phyloP scores from a whole-genome alignment of 805 yeast species.

The Wickerhamomyces kurtzmanii region DNA sequence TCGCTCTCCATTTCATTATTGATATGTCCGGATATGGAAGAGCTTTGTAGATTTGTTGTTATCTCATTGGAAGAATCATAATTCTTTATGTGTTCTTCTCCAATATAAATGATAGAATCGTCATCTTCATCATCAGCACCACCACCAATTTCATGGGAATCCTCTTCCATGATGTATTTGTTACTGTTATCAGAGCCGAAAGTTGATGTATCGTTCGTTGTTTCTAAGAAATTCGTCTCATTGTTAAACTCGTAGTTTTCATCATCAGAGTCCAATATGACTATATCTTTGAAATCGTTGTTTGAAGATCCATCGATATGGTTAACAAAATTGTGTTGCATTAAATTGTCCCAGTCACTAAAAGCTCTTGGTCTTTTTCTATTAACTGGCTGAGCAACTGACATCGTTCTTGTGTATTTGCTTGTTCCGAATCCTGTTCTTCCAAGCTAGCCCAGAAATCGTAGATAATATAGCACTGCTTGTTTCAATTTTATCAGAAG shows the following conservation, averaged over 20 bases:
- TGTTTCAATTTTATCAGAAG: no score
- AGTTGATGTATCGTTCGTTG: constrained; percentile 2
- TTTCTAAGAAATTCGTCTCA: constrained; percentile 2
- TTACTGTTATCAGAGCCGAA: neutral
- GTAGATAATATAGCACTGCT: no score
- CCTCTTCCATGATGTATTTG: constrained; percentile 6
- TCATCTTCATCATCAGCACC: constrained; percentile 6
- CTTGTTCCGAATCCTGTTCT: no score
- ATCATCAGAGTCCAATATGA: constrained; percentile 31
- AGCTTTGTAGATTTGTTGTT: no score
- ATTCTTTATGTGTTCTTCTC: neutral
- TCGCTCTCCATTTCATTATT: no score
- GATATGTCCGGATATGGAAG: no score
- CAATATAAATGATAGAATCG: neutral
- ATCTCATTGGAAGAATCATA: neutral
- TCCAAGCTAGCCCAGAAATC: no score
- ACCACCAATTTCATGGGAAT: constrained; percentile 2
- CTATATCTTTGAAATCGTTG: constrained; percentile 17
- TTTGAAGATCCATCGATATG: neutral
- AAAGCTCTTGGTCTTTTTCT: constrained; percentile 30
- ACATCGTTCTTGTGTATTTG: no score
- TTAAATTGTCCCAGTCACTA: constrained; percentile 17
- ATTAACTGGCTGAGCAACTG: constrained; percentile 18
- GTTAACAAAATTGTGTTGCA: constrained; percentile 10
- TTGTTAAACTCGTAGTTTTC: constrained; percentile 22